Base-by-base conservation (phyloP, 1,284 basidiomycete genomes). In the Puccinia hordei region DNA sequence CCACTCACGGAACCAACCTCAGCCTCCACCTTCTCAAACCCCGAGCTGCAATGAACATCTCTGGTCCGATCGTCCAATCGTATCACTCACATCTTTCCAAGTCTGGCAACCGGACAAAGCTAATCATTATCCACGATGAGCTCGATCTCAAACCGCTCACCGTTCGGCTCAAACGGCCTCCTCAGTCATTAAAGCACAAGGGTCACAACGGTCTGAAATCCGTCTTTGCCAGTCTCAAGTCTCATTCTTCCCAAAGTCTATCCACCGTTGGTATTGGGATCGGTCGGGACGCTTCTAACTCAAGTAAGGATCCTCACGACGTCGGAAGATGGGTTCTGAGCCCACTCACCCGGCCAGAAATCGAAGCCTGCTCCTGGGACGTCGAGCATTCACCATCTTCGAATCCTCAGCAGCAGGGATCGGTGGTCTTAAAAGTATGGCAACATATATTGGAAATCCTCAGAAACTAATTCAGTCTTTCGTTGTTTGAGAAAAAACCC, bases 201-300 rank as follows among this genome's bases (percentile, higher is more conserved):
- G 74, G 74, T 24, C 74, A 77, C 51, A 77, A 77, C 35, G 74
- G 74, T 41, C 61, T 77, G 12, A 61, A 24, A 30, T 77, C 74
- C 1, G 44, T 77, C 44, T 53, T 77, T 51, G n/a, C 74, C 12
- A 33, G 57, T 77, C 57, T 77, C 44, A 57, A 38, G 33, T 17
- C 33, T 5, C 35, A 66, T 19, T 51, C 74, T 27, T n/a, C 61
- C 13, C 61, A 27, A 35, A 49, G 49, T n/a, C 46, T 71, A 30
- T 77, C 33, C 15, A 77, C 61, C 0, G 51, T 77, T 44, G 74
- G 44, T 2, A 68, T 77, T 33, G 74, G 74, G 4, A 68, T 77
- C 61, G 74, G 74, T 38, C n/a, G 74, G 10, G 74, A 77, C 38
- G 19, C 63, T 6, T 13, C 35, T 8, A 77, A 77, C 33, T 41